Percentiles rank a stretch among this genome's conserved stretches.
Conservation (phyloP, 2,329 filamentous ascomycete genomes). For the Botrytis medusae region DNA sequence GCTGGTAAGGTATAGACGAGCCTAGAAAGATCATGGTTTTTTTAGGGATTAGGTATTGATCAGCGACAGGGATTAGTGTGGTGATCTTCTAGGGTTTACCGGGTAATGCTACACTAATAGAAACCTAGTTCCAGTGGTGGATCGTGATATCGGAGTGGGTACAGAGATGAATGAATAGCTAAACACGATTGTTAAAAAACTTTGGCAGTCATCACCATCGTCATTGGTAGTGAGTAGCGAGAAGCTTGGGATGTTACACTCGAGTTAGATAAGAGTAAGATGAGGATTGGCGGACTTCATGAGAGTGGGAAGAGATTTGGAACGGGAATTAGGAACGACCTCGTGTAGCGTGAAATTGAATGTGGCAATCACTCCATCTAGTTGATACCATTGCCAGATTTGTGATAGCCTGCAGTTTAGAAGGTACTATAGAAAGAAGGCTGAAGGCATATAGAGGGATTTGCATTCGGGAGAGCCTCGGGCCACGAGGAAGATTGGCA, state of each 20-base stretch:
- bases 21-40: neutral
- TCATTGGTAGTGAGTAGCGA: neutral
- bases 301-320: neutral
- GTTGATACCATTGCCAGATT: neutral
- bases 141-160: neutral
- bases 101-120: neutral
- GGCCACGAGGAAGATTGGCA: neutral
- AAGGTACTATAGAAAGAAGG: neutral
- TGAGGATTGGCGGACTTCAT: neutral
- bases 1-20: neutral
- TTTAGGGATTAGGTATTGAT: neutral
- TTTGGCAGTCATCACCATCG: neutral
- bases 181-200: neutral
- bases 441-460: neutral
- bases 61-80: neutral
- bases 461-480: neutral
- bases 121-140: neutral
- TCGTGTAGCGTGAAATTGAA: neutral
- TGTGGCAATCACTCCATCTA: neutral
- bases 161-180: neutral
- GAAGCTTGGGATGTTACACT: neutral
- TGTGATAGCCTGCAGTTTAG: neutral
- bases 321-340: neutral
- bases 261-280: neutral
- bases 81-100: neutral